Conservation (phyloP, 2,329 filamentous ascomycete genomes). For the Colletotrichum tofieldiae region DNA sequence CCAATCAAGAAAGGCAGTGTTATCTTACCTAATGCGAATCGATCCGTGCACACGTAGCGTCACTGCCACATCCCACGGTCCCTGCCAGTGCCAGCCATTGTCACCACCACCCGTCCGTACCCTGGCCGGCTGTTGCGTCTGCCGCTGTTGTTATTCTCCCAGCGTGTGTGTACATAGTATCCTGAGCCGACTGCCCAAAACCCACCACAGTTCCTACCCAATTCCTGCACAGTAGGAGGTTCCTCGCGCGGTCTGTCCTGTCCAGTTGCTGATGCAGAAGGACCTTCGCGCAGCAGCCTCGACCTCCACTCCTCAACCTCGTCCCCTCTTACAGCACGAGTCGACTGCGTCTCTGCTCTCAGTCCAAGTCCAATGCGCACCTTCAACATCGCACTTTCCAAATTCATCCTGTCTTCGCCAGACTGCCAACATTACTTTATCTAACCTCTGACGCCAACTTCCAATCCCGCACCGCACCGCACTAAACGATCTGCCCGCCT, state of each 20-base stretch:
- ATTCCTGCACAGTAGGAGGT: slow-evolving; percentile 15
- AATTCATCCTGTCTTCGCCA: slow-evolving; percentile 20
- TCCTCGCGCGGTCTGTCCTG: background rate
- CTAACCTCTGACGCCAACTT: background rate
- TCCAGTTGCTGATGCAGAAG: slow-evolving; percentile 26
- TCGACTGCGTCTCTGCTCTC: background rate
- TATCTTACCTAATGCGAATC: slow-evolving; percentile 35
- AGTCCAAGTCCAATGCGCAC: slow-evolving; percentile 30
- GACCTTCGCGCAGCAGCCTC: slow-evolving; percentile 24
- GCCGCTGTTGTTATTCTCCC: slow-evolving; percentile 4
- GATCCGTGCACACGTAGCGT: slow-evolving; percentile 20
- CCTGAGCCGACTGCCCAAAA: background rate
- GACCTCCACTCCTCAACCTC: slow-evolving; percentile 36
- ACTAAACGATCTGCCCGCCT: slow-evolving; percentile 18
- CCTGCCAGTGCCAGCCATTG: slow-evolving; percentile 22
- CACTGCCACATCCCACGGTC: slow-evolving; percentile 5
- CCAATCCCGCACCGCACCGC: slow-evolving; percentile 7
- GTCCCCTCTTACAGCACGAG: slow-evolving; percentile 21
- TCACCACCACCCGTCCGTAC: slow-evolving; percentile 8
- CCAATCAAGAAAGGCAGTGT: slow-evolving; percentile 1
- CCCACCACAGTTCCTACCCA: slow-evolving; percentile 18
- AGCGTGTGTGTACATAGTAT: background rate
- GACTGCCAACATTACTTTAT: slow-evolving; percentile 20
- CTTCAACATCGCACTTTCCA: slow-evolving; percentile 23
- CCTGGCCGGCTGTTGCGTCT: slow-evolving; percentile 1